Evolutionary conservation across 768 basidiomycete genomes (phyloP), one percentile per base, ranked within the genome.

Genomic region (Lactarius deliciosus): DNA sequence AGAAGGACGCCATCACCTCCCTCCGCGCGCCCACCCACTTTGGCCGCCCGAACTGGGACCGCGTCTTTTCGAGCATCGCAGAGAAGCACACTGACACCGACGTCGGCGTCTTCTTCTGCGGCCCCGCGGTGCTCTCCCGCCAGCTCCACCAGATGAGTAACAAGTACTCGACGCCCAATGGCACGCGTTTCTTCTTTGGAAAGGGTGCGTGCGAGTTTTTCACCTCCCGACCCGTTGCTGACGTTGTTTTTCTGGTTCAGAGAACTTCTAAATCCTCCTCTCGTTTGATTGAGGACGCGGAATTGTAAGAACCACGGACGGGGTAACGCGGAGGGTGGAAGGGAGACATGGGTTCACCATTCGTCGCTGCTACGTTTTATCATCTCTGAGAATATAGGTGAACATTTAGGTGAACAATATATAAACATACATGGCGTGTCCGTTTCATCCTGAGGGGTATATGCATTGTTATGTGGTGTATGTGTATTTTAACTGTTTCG

Each of bases 21-120:
- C 81, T 97, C 13, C 85, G 94, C 25, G 89, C 96, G 0, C 96
- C 96, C 0, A 98, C 96, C 11, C 94, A 96, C 77, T 96, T 90
- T 73, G 92, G 95, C 53, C 79, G 94, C 65, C 94, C 94, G 18
- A 94, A 96, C 76, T 91, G 88, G 90, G 87, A 89, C 69, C 82
- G 83, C 54, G 85, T 89, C 16, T 92, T 91, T 77, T 73, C 79
- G 38, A 89, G 88, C 13, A 85, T 98, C 63, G 82, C 81, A 2
- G 86, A 91, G 73, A 92, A 89, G 75, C 96, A 97, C 71, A 86
- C 89, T 0, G 89, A 92, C 70, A 91, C 95, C 1, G 94, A 96
- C 73, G 87, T 92, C 62, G 95, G 94, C 60, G 94, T 96, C 75
- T 92, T 94, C 81, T 96, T 93, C 83, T 96, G 94, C 73, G 94